Base-by-base conservation (phyloP, 306 rosid species). In the Lathyrus tuberosus region DNA sequence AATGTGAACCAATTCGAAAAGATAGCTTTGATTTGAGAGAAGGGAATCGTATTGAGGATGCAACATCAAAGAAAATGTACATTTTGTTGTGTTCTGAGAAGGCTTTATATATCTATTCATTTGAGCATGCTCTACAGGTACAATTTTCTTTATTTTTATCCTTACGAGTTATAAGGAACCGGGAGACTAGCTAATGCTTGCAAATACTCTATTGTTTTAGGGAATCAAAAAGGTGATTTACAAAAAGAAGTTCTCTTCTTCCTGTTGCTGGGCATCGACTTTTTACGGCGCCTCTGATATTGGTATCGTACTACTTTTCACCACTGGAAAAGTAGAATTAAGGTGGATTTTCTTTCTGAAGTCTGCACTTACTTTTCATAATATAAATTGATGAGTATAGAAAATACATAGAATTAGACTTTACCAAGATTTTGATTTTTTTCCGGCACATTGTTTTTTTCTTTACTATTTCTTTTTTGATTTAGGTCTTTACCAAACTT, bases 201-300 rank as follows among this genome's bases (percentile, higher is more conserved):
- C 47, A 65, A 37, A 66, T 43, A 22, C 33, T 22, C 47, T 30
- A 71, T 49, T 48, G 77, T 80, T 52, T 65, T 76, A 93, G 97
- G 97, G 98, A 71, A 65, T 90, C 37, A 93, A 90, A 86, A 93
- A 85, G 84, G 98, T 93, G 72, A 83, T 85, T 40, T 38, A 77
- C 83, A 93, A 93, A 84, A 93, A 88, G 76, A 93, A 88, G 81
- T 93, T 82, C 47, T 87, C 88, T 67, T 79, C 89, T 30, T 83
- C 84, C 14, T 93, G 98, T 85, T 93, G 88, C 69, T 93, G 93
- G 96, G 96, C 96, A 53, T 88, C 98, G 1, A 85, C 93, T 62
- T 88, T 93, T 75, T 52, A 75, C 70, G 71, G 70, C 62, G 52
- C 73, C 67, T 75, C 85, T 67, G 78, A 72, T 60, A 75, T 76